Evolutionary conservation across 2,329 filamentous ascomycete genomes (phyloP), one percentile per base, ranked within the genome.

Genomic region (Colletotrichum abscissum): DNA sequence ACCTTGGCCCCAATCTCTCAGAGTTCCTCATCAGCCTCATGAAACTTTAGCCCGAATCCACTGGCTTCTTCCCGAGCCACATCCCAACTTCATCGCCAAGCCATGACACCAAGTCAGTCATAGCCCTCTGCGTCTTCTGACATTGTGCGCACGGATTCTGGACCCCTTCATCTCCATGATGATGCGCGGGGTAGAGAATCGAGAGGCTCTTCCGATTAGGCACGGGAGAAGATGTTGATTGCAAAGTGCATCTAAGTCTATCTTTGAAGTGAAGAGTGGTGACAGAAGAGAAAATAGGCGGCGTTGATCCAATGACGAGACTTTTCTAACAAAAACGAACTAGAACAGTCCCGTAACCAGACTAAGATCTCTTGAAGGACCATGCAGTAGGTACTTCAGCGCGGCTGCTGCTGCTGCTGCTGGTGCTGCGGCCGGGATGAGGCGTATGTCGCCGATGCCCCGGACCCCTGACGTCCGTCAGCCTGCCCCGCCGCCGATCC

Each of bases 391-490:
- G 9, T 42, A 42, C 9, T 24, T 66, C 60, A 65, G 16, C 55
- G 67, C 4, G 16, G 42, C 42, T 42, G 38, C 38, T 42, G 38
- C 42, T 42, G 38, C 54, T 67, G 69, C 64, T 57, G 69, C 54
- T 67, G 69, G 57, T 57, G 69, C 69, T 52, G 65, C 57, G 64
- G 60, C 26, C 66, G 67, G 16, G 70, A 70, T 8, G 70, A 70
- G 26, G 70, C 67, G 42, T 49, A 70, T 22, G 70, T 70, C 8
- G 60, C 70, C 46, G 70, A 63, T 4, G 67, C 70, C 2, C 67
- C 67, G 7, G 67, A 65, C 19, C 60, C 70, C 35, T 73, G 67
- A 16, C 38, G 12, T 19, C 55, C 60, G 35, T 22, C 56, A 7
- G 24, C 33, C n/a, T 56, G 16, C 12, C 60, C 60, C 26, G 67